A percentile compares a stretch with the other conserved stretches of the same genome.
Evolutionary conservation across 2,329 filamentous ascomycete species (phyloP).

Genomic region (Fusarium begoniae): DNA sequence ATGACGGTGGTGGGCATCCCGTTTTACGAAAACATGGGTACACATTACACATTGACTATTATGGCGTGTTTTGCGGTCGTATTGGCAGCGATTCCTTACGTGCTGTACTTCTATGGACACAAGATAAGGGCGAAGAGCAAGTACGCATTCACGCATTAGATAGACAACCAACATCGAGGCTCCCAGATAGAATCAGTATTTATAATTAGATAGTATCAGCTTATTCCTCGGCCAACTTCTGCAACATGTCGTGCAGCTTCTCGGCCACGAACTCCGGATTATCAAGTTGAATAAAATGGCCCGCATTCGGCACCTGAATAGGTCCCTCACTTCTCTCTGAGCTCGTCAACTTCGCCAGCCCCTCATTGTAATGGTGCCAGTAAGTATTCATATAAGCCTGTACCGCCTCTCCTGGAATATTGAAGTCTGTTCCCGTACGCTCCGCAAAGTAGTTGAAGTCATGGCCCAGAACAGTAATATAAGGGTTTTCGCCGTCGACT

Average conservation of each 20-base stretch:
- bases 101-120: constrained; percentile 40
- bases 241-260: constrained; percentile 12
- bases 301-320: constrained; percentile 18
- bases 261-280: constrained; percentile 56
- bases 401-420: constrained; percentile 45
- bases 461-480: constrained; percentile 38
- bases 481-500: not conserved
- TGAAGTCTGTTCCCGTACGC: constrained; percentile 1
- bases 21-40: constrained; percentile 47
- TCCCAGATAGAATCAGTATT: not conserved
- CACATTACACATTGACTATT: constrained; percentile 47
- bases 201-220: rapidly evolving
- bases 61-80: constrained; percentile 43
- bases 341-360: constrained; percentile 55
- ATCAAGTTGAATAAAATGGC: constrained; percentile 59
- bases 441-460: constrained; percentile 33
- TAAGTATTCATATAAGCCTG: constrained; percentile 62
- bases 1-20: constrained; percentile 49
- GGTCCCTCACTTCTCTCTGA: constrained; percentile 48
- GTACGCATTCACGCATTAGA: constrained; percentile 17
- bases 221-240: not conserved
- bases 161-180: not conserved
- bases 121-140: constrained; percentile 33
- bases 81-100: constrained; percentile 44
- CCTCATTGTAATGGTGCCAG: constrained; percentile 65